These are phyloP conservation scores for Papilionanthe hybrid DNA, from an alignment of 116 monocot genomes.

Conservation along the genomic window DNA sequence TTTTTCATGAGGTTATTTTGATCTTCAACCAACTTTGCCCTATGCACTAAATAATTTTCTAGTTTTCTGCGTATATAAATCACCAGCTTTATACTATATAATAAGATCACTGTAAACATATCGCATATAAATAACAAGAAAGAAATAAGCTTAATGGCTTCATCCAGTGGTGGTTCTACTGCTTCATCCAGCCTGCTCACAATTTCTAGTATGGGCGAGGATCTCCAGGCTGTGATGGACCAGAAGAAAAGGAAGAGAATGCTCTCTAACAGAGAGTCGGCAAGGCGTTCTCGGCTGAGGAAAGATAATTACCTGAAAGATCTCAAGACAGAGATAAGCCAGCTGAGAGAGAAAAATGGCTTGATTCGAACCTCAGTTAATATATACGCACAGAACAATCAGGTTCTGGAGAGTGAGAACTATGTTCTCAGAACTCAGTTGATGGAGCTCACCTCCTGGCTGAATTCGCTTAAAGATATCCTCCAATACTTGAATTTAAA, in stretches of 20 bases:
- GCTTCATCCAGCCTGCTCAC: constrained; percentile 1
- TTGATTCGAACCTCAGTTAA: constrained; percentile 4
- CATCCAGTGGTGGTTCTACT: background rate
- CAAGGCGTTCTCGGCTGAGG: constrained; percentile 28
- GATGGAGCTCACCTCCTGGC: constrained; percentile 21
- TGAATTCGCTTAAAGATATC: constrained; percentile 16
- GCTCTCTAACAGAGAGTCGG: constrained; percentile 38
- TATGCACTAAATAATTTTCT: background rate
- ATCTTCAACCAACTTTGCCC: background rate
- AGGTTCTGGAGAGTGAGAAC: constrained; percentile 21
- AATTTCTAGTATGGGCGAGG: background rate
- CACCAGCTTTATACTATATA: background rate
- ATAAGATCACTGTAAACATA: background rate
- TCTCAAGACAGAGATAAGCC: constrained; percentile 7
- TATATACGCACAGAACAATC: background rate
- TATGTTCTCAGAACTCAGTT: constrained; percentile 19
- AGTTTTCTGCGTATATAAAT: background rate
- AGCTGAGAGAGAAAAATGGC: constrained; percentile 14
- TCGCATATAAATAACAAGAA: background rate
- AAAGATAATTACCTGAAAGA: constrained; percentile 24
- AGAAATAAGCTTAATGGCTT: background rate
- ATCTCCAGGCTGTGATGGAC: constrained; percentile 16
- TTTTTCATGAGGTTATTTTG: constrained; percentile 38
- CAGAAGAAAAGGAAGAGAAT: constrained; percentile 29
- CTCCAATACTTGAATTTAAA: constrained; percentile 4